These are phyloP conservation scores for Heracleum sosnowskyi DNA, from an alignment of 129 eudicot species.

Conservation along the genomic window DNA sequence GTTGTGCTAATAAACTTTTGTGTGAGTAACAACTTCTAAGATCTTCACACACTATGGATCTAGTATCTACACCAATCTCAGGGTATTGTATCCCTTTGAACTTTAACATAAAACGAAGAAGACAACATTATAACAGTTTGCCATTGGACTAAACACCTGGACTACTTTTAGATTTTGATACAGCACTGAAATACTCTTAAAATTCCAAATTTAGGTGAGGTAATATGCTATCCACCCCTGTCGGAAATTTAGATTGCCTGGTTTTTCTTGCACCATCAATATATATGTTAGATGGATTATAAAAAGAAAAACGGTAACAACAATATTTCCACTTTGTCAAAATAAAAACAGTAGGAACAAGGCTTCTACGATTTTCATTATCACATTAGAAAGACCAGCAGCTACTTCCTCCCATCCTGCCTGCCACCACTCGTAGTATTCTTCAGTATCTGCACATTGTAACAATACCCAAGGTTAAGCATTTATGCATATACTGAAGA, in stretches of 20 bases:
- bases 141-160: background rate
- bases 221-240: background rate
- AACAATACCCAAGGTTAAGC: background rate
- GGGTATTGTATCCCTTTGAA: too few species aligned
- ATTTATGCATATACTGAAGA: too few species aligned
- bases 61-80: too few species aligned
- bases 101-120: background rate
- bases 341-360: background rate
- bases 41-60: too few species aligned
- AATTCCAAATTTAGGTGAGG: background rate
- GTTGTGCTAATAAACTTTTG: background rate
- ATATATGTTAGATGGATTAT: background rate
- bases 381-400: background rate
- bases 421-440: conserved; percentile 4
- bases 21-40: background rate
- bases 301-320: background rate
- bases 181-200: background rate
- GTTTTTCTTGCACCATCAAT: background rate
- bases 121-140: background rate
- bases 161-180: background rate
- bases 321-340: background rate
- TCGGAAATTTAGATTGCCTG: background rate
- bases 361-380: background rate
- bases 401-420: conserved; percentile 15
- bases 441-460: conserved; percentile 8